Base-by-base conservation (phyloP, 768 basidiomycete species). In the Trametes punicea region DNA sequence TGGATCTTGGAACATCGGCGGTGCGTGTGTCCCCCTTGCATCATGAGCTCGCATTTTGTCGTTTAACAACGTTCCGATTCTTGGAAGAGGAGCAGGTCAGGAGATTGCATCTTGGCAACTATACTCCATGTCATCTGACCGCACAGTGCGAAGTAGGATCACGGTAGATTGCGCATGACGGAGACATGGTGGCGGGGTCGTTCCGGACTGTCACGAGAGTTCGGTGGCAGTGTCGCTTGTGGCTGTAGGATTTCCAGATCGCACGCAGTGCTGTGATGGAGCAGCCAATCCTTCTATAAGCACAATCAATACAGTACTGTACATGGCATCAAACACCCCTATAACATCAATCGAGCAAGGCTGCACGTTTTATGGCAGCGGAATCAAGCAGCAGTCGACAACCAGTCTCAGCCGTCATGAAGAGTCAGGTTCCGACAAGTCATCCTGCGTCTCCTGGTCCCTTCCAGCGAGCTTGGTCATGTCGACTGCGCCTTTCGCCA, bases 141-240 rank as follows among this genome's bases (percentile, higher is more conserved):
- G n/a, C 9, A n/a, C 15, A 36, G 34, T 36, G n/a, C 10, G 20
- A 31, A 20, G 21, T 26, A 31, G 21, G 40, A 27, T 20, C 34
- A 5, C 4, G 34, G 13, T 5, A 36, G 8, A 3, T 9, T 5
- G 34, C 34, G 34, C 34, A 15, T 4, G 7, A 10, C 13, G 9
- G 34, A 36, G n/a, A n/a, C 34, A 36, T 15, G 34, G 40, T 6
- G 41, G 25, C 31, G 23, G 48, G 26, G 31, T 18, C 48, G 45
- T 47, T 11, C 40, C 51, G 51, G 33, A 44, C 34, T 18, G 36
- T 33, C 33, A 31, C 20, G 31, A 31, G 31, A 7, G 21, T 13
- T 46, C 52, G 52, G 57, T 59, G 57, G 57, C 57, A 23, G 57
- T 59, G 57, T 27, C 42, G 33, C 11, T 58, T 45, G 56, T 58